Evolutionary conservation across 192 early-diverging fungal genomes (phyloP), one percentile per base, ranked within the genome.

Genomic region (Podila minutissima): DNA sequence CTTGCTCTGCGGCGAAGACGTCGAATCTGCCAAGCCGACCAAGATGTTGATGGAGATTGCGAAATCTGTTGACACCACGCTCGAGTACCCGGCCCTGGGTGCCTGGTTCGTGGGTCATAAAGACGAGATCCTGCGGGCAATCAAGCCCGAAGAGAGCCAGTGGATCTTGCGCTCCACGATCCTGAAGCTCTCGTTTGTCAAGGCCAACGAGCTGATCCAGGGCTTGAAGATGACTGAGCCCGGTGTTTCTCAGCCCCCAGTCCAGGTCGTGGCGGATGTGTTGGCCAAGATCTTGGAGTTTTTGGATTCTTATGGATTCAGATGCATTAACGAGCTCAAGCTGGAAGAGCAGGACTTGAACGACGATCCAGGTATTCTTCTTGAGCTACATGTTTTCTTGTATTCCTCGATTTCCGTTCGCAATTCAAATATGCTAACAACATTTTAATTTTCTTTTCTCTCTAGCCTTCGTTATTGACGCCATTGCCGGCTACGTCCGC

Each of bases 21-120:
- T 79, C 9, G 76, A 79, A 53, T 79, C 76, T 5, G 76, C 76
- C 57, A 79, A 79, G 66, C 76, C 76, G 0, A 79, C 76, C n/a
- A 79, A 79, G 61, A 79, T 72, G 76, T 22, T 79, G 55, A 79
- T 79, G 76, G 76, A 79, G 0, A 79, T 79, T 63, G 76, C 76
- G 22, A 79, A 79, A 51, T 17, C 59, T 0, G 67, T 79, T 6
- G 76, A 79, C 53, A 64, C 41, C 5, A 79, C 60, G 20, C 60
- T 79, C 19, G 76, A 79, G 38, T 79, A 79, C 37, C 76, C 70
- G 11, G 60, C 19, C 0, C 26, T 79, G 9, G 76, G 76, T 17
- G 4, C 10, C 9, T 79, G 76, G 76, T 79, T 79, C 15, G 22
- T 55, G 9, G 33, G 49, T 7, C 76, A 79, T 46, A 79, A 79